Percentiles rank a stretch among this genome's conserved stretches.
These are phyloP conservation scores for Chlorella sp. DNA, from an alignment of 139 green algal genomes.

Conservation along the genomic window DNA sequence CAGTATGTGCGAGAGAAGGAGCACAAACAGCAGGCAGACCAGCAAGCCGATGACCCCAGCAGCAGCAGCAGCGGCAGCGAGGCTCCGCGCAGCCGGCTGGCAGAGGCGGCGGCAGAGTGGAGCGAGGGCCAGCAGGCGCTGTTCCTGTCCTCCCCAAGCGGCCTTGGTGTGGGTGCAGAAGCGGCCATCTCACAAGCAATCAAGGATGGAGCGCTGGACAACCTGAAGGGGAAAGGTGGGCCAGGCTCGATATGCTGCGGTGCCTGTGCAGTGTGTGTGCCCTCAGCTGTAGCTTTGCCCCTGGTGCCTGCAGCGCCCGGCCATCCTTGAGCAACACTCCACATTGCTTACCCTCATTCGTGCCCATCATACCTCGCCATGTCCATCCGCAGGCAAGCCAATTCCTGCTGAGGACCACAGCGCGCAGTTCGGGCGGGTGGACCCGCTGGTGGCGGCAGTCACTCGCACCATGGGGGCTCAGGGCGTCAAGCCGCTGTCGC, in stretches of 20 bases:
- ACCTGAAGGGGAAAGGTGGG: conserved; percentile 23
- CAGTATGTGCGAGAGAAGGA: not conserved
- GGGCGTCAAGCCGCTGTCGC: not conserved
- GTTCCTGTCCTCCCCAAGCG: conserved; percentile 7
- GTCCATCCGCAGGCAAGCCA: conserved; percentile 14
- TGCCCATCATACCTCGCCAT: too few relatives aligned
- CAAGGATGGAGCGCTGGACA: conserved; percentile 10
- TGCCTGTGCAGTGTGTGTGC: too few relatives aligned
- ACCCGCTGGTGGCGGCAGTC: conserved; percentile 9
- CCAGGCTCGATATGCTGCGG: too few relatives aligned
- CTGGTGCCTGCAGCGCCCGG: too few relatives aligned
- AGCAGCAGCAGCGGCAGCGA: not conserved
- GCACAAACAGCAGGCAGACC: not conserved
- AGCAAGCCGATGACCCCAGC: not conserved
- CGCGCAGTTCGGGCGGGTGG: conserved; percentile 8
- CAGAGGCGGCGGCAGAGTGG: conserved; percentile 9
- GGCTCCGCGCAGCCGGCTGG: not conserved
- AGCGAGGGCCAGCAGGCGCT: conserved; percentile 13
- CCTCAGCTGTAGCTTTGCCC: too few relatives aligned
- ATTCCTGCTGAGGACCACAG: conserved; percentile 10
- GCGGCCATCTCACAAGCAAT: not conserved
- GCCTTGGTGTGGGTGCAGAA: conserved; percentile 12
- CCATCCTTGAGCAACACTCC: too few relatives aligned
- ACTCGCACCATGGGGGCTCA: conserved; percentile 26
- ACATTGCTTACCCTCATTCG: too few relatives aligned